Evolutionary conservation across 441 rosid species (phyloP).

Genomic region (Populus hybrid): DNA sequence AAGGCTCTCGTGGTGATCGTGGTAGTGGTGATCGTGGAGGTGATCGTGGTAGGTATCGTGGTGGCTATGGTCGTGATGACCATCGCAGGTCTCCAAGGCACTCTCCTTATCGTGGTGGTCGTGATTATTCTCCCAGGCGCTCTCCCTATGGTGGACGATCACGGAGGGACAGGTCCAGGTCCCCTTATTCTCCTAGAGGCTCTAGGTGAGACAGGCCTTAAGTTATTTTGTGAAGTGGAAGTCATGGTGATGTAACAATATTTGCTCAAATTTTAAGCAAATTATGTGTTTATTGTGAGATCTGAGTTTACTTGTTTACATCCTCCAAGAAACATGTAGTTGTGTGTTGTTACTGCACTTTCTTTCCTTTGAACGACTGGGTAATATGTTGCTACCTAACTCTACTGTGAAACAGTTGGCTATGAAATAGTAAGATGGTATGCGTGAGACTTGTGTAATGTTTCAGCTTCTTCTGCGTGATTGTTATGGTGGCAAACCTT

Average conservation of each 20-base stretch:
- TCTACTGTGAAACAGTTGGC: not conserved
- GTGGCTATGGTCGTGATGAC: conserved; percentile 63
- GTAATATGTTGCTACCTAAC: not conserved
- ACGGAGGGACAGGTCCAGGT: conserved; percentile 75
- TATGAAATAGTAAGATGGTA: not conserved
- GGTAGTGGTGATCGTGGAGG: conserved; percentile 2
- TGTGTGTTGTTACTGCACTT: conserved; percentile 1
- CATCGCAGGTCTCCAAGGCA: conserved; percentile 74
- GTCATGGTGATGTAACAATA: conserved; percentile 15
- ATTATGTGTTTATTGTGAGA: conserved; percentile 3
- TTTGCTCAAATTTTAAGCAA: conserved; percentile 12
- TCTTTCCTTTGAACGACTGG: not conserved
- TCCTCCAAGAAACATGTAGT: not conserved
- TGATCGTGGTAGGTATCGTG: conserved; percentile 42
- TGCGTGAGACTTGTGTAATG: not conserved
- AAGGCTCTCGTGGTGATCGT: conserved; percentile 51
- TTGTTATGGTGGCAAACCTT: not conserved
- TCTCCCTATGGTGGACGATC: conserved; percentile 74
- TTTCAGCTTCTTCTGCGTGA: not conserved
- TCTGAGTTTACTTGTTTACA: not conserved
- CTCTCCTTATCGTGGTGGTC: conserved; percentile 59
- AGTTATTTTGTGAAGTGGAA: conserved; percentile 5
- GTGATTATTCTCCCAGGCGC: conserved; percentile 67
- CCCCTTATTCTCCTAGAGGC: conserved; percentile 50
- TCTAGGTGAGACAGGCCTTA: conserved; percentile 40